Base-by-base conservation (phyloP, 2,329 filamentous ascomycete species). In the Daldinia eschscholtzii region DNA sequence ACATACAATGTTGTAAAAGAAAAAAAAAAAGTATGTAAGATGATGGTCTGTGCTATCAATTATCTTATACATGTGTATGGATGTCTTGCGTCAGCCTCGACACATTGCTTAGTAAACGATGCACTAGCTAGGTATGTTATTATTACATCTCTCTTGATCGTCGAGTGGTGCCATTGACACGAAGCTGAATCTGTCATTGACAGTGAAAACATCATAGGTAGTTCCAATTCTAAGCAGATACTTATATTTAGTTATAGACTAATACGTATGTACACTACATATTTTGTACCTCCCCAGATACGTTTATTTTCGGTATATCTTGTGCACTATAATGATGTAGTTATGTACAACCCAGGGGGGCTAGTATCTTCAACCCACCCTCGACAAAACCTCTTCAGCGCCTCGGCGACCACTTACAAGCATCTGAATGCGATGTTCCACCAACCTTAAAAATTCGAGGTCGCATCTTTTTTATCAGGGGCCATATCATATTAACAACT, bases 371-470 rank as follows among this genome's bases (percentile, higher is more conserved):
- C 6, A 28, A 48, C 44, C 44, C 26, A 5, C 46, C 46, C 26
- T 28, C n/a, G 15, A 42, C 41, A 50, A 10, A 35, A 48, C 44
- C 20, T 42, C 55, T 44, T 6, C 37, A 44, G 39, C 41, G 50
- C 66, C 48, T 69, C 63, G 67, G 53, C 44, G 60, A 57, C 59
- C 59, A 62, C 59, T 57, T 52, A 57, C 52, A 33, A 57, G 30
- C 50, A 44, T 57, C 59, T 23, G 39, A 52, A 58, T 67, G 46
- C 9, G 26, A 61, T 60, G 42, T 37, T 61, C 52, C 56, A 70
- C 41, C 57, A 68, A 70, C 62, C 63, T 66, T 71, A 71, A 63
- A 65, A 65, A 60, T 63, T 65, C 33, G 39, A 68, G 41, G 42
- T 61, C 42, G 23, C 63, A 63, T 68, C 65, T 48, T 28, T 28